Percentiles rank a stretch among this genome's conserved stretches.
Evolutionary conservation across 768 basidiomycete genomes (phyloP).

Genomic region (Collybiopsis confluens): DNA sequence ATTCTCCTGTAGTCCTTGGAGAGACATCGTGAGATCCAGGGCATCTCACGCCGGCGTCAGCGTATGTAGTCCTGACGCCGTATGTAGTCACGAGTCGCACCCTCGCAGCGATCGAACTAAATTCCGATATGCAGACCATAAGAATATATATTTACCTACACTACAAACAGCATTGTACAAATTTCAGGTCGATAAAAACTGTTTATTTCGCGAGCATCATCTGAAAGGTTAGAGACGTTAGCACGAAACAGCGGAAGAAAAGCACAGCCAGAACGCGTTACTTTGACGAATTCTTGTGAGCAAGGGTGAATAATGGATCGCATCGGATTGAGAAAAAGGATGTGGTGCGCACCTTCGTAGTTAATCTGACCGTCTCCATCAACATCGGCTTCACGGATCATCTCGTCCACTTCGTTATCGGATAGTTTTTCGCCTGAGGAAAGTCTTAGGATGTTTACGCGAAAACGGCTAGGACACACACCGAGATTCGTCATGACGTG

Average conservation of each 20-base stretch:
- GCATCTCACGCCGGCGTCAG: background rate
- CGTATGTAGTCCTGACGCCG: no score
- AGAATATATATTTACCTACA: constrained; percentile 5
- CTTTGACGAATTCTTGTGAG: constrained; percentile 71
- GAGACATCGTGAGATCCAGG: background rate
- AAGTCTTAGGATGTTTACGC: background rate
- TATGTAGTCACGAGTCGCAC: no score
- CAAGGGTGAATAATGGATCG: background rate
- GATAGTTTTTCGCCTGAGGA: constrained; percentile 75
- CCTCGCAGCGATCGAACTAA: no score
- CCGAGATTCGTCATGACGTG: constrained; percentile 92
- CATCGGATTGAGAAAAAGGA: constrained; percentile 5
- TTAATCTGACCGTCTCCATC: constrained; percentile 95
- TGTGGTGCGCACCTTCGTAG: constrained; percentile 58
- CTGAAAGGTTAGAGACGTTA: constrained; percentile 27
- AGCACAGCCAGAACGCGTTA: constrained; percentile 17
- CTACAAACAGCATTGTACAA: background rate
- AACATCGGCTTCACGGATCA: constrained; percentile 95
- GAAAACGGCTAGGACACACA: constrained; percentile 27
- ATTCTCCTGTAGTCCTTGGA: constrained; percentile 22
- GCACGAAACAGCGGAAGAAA: constrained; percentile 7
- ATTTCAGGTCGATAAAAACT: background rate
- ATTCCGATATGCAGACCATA: background rate
- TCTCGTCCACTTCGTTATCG: constrained; percentile 87
- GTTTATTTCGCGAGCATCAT: constrained; percentile 72